These are phyloP conservation scores for Metschnikowia aberdeeniae DNA, from an alignment of 805 yeast species.

Conservation along the genomic window DNA sequence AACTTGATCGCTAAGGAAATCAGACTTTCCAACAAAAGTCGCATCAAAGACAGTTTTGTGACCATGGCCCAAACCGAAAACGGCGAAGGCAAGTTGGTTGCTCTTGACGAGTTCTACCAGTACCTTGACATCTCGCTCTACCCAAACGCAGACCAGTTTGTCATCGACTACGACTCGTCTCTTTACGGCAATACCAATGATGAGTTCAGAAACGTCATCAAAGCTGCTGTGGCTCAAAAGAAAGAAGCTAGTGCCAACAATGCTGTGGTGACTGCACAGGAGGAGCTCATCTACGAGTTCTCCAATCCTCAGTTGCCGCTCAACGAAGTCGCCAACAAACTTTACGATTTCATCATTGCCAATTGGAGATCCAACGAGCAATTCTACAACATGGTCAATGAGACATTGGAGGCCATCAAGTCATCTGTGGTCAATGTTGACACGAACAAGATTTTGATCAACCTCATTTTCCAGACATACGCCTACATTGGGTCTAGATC, in stretches of 20 bases:
- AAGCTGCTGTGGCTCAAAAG: conserved; percentile 23
- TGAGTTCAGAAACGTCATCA: conserved; percentile 24
- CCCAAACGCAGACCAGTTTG: conserved; percentile 25
- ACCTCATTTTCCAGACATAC: conserved; percentile 63
- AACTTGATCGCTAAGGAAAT: conserved; percentile 82
- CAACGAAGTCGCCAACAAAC: conserved; percentile 32
- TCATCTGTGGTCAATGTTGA: conserved; percentile 18
- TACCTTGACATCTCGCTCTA: conserved; percentile 36
- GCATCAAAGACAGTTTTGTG: conserved; percentile 64
- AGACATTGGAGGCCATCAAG: conserved; percentile 23
- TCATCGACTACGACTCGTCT: conserved; percentile 32
- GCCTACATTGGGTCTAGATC: conserved; percentile 87
- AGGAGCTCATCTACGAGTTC: conserved; percentile 35
- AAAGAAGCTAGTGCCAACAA: conserved; percentile 20
- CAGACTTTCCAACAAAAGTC: conserved; percentile 69
- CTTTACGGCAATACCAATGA: conserved; percentile 30
- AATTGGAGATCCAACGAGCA: conserved; percentile 38
- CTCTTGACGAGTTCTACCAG: conserved; percentile 36
- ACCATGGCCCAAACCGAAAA: conserved; percentile 25
- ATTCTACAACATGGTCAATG: conserved; percentile 31
- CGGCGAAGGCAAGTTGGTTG: conserved; percentile 16
- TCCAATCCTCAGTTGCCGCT: conserved; percentile 36
- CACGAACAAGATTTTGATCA: conserved; percentile 42
- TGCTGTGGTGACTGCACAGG: conserved; percentile 30
- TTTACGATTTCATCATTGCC: conserved; percentile 38